Percentiles rank a stretch among this genome's conserved stretches.
Evolutionary conservation across 257 asterid species (phyloP).

Genomic region (Solanum sejunctum): DNA sequence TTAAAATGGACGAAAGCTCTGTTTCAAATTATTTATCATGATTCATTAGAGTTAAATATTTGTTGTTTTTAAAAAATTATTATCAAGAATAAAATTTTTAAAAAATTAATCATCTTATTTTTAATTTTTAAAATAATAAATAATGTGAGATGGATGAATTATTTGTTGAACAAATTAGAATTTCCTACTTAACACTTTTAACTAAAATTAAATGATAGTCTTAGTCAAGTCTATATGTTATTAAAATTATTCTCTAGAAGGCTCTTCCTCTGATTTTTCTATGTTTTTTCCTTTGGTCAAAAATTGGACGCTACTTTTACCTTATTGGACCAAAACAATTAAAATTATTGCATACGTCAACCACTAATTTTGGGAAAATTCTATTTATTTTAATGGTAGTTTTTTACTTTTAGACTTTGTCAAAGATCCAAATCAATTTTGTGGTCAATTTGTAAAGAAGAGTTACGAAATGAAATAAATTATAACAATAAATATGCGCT

Average conservation of each 20-base stretch:
- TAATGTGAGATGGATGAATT: not conserved
- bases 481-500: not conserved
- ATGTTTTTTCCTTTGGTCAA: not conserved
- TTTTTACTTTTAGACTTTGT: not conserved
- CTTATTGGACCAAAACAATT: not conserved
- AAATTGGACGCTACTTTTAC: not conserved
- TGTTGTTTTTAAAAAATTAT: not conserved
- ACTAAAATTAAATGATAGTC: not conserved
- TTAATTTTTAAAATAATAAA: not conserved
- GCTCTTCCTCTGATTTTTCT: not conserved
- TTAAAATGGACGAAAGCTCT: too few relatives aligned
- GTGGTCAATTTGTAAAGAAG: not conserved
- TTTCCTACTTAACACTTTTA: not conserved
- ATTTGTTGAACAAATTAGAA: not conserved
- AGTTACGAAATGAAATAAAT: not conserved
- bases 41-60: not conserved
- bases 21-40: not conserved
- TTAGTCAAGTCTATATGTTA: not conserved
- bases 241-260: not conserved
- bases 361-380: not conserved
- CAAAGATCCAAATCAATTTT: not conserved
- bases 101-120: not conserved
- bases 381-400: too few relatives aligned
- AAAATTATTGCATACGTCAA: too few relatives aligned
- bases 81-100: not conserved